Evolutionary conservation across 192 early-diverging fungal genomes (phyloP).

Genomic region (Umbelopsis isabellina): DNA sequence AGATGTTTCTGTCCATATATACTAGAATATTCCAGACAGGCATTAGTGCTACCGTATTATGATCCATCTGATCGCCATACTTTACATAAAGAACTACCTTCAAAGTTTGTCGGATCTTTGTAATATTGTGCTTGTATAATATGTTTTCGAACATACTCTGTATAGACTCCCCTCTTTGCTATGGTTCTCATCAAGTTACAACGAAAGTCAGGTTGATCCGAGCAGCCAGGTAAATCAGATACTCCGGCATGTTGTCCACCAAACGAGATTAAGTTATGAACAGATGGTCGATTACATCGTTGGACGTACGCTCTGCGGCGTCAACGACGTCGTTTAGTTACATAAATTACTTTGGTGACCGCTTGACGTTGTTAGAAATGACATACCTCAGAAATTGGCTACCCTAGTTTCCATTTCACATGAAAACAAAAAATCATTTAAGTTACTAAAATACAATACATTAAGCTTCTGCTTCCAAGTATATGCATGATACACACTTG

Average conservation of each 20-base stretch:
- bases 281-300: conserved; percentile 73
- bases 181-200: conserved; percentile 82
- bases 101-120: conserved; percentile 54
- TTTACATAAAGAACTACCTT: conserved; percentile 11
- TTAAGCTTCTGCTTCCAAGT: not conserved
- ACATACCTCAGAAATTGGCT: conserved; percentile 34
- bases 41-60: conserved; percentile 32
- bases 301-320: conserved; percentile 79
- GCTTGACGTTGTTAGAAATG: too few relatives aligned
- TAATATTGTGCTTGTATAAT: conserved; percentile 96
- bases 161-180: conserved; percentile 81
- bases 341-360: too few relatives aligned
- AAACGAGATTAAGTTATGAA: conserved; percentile 83
- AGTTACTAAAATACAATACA: not conserved
- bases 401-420: conserved; percentile 22
- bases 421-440: not conserved
- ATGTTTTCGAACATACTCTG: conserved; percentile 78
- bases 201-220: conserved; percentile 46
- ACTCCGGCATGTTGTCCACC: conserved; percentile 85
- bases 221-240: conserved; percentile 81
- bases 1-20: conserved; percentile 80
- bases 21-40: conserved; percentile 54
- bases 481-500: conserved; percentile 47
- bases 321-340: conserved; percentile 27
- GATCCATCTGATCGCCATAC: not conserved